Base-by-base conservation (phyloP, 2,329 filamentous ascomycete species). In the Ophiosphaerella narmari region DNA sequence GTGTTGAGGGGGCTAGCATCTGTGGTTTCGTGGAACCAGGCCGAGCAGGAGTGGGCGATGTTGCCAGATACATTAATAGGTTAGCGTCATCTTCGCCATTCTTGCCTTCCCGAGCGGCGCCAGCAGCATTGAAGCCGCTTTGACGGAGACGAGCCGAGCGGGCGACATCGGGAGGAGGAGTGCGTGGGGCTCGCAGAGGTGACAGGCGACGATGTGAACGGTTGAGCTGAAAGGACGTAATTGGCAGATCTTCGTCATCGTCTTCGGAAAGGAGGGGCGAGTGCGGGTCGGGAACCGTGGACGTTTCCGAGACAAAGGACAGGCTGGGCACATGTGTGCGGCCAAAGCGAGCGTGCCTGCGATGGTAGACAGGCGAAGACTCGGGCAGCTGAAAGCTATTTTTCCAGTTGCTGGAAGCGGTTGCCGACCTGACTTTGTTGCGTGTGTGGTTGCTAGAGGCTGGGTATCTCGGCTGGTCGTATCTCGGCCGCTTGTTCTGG, bases 11-110 rank as follows among this genome's bases (percentile, higher is more conserved):
- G 37, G 80, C 67, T 42, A 76, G 67, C 46, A 81, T 77, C 42
- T 78, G 76, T 38, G 81, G 71, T 59, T 76, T 77, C 46, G 70
- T 60, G 16, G 66, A 65, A 14, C 63, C 66, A n/a, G 61, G 78
- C 45, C 87, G 85, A 39, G 90, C 91, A 0, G 91, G 91, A 0
- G 91, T 96, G 1, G 94, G 94, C 6, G 93, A 97, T 43, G 91
- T 90, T 41, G 92, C 92, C 13, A 97, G 84, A 72, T 93, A 97
- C 39, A 94, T 91, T 5, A 96, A 66, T 1, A 95, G 87, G 65
- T 91, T 91, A 5, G 89, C 89, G 26, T 91, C 92, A 66, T 96
- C 90, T 66, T 94, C 87, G 52, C 86, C 87, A 1, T 87, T 87
- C 21, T 82, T 80, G 39, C 76, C 78, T 74, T 71, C 63, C 67